Conservation (phyloP, 2,329 filamentous ascomycete species). For the Paramyrothecium sp. region DNA sequence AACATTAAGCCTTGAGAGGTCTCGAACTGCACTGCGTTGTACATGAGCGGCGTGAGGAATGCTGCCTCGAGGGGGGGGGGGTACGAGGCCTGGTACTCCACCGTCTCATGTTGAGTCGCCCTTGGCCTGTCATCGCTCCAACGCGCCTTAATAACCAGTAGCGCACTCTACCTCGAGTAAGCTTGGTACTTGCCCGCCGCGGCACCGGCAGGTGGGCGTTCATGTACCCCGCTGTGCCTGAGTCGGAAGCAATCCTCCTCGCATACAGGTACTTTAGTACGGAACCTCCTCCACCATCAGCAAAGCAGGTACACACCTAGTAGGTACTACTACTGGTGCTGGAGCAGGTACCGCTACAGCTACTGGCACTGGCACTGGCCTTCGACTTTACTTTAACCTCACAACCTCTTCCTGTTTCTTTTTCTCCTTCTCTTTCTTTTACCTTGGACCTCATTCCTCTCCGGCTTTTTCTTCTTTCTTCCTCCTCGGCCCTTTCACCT, state of each 20-base stretch:
- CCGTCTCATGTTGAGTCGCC: background rate
- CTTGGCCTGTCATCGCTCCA: background rate
- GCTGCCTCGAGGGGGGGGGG: background rate
- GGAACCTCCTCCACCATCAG: no score
- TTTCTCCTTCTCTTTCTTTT: constrained; percentile 4
- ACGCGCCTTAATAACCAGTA: background rate
- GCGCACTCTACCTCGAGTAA: no score
- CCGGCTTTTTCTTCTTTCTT: background rate
- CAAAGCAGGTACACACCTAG: no score
- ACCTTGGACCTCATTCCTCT: background rate
- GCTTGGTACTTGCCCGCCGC: no score
- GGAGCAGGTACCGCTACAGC: background rate
- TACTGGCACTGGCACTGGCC: background rate
- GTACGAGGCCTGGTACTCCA: background rate
- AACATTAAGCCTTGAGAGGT: no score
- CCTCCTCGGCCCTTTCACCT: background rate
- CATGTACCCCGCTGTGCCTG: no score
- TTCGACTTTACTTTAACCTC: background rate
- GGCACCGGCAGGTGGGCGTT: no score
- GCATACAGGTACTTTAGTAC: no score
- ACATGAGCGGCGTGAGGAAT: background rate
- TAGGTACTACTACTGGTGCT: no score
- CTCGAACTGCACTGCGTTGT: background rate
- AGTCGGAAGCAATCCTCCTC: no score
- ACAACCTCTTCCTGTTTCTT: background rate